Base-by-base conservation (phyloP, 2,329 filamentous ascomycete species). In the Colletotrichum cuscutae region DNA sequence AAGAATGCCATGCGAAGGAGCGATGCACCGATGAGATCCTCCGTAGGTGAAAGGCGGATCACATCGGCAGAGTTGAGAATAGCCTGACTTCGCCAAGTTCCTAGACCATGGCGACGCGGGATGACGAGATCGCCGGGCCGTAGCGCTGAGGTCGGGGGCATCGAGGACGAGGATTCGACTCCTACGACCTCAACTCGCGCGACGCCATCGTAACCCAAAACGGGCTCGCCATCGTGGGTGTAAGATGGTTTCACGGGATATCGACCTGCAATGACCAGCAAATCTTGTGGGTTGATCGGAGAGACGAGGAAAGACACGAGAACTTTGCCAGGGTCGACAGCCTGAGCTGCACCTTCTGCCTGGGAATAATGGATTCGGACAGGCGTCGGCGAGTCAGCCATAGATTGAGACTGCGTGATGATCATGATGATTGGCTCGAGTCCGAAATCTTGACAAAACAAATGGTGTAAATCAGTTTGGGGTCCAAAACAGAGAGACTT, bases 221-320 rank as follows among this genome's bases (percentile, higher is more conserved):
- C 65, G 5, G 70, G 58, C n/a, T 72, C 54, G 42, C 59, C 66
- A 15, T 70, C 46, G 56, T 74, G 61, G 13, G 19, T 62, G 62
- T 70, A 57, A 6, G 60, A 54, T n/a, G 77, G 77, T 58, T 77
- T 75, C 56, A 75, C 68, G 49, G 77, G 76, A 59, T 78, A 78
- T 37, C 49, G 24, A n/a, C 74, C 77, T 4, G 74, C 68, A 24
- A 78, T 66, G 28, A 76, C 75, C 37, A 77, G 49, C n/a, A 76
- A 24, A 74, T 77, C 76, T 53, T 74, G 75, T 19, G 76, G 75
- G 75, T 77, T 78, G 68, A 78, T 75, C 3, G 77, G 76, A 5
- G 76, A 71, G 37, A 71, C 72, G 49, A 76, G 74, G 61, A 77
- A 77, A 53, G 68, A 60, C 59, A 78, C 58, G 9, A 75, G 71